phyloP scores from a whole-genome alignment of 257 asterid species.

The Capsicum rhomboideum region DNA sequence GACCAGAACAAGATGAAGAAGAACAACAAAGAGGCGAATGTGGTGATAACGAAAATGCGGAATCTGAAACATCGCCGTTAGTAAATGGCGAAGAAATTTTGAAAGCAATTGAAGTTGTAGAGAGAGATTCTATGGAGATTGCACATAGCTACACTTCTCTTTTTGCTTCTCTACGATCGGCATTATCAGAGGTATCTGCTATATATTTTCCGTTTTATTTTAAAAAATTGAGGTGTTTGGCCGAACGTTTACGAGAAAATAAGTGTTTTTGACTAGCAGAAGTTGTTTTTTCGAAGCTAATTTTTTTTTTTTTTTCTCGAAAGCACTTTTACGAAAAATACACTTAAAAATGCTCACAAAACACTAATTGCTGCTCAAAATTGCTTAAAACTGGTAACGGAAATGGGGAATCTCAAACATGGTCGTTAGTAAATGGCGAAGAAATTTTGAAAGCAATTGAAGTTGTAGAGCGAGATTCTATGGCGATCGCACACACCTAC shows the following conservation, averaged over 20 bases:
- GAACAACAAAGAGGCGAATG: neutral
- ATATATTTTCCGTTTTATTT: too few species aligned
- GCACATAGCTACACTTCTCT: slow-evolving; percentile 77
- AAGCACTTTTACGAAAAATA: too few species aligned
- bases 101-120: slow-evolving; percentile 69
- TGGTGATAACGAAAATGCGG: neutral
- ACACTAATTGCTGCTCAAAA: too few species aligned
- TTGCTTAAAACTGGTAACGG: too few species aligned
- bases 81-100: slow-evolving; percentile 48
- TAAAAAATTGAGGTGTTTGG: too few species aligned
- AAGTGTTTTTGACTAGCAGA: too few species aligned
- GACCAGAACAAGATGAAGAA: neutral
- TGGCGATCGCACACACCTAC: slow-evolving; percentile 77
- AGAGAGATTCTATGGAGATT: slow-evolving; percentile 76
- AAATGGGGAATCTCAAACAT: slow-evolving; percentile 12
- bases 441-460: slow-evolving; percentile 69
- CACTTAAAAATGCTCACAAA: too few species aligned
- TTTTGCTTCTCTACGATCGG: slow-evolving; percentile 63
- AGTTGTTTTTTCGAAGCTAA: too few species aligned
- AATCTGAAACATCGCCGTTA: slow-evolving; percentile 22
- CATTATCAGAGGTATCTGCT: slow-evolving; percentile 79
- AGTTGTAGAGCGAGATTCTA: slow-evolving; percentile 77
- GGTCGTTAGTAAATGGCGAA: slow-evolving; percentile 30
- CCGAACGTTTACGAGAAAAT: too few species aligned
- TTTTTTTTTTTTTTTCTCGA: too few species aligned